phyloP scores from a whole-genome alignment of 805 yeast genomes.

The Limtongozyma cylindracea region DNA sequence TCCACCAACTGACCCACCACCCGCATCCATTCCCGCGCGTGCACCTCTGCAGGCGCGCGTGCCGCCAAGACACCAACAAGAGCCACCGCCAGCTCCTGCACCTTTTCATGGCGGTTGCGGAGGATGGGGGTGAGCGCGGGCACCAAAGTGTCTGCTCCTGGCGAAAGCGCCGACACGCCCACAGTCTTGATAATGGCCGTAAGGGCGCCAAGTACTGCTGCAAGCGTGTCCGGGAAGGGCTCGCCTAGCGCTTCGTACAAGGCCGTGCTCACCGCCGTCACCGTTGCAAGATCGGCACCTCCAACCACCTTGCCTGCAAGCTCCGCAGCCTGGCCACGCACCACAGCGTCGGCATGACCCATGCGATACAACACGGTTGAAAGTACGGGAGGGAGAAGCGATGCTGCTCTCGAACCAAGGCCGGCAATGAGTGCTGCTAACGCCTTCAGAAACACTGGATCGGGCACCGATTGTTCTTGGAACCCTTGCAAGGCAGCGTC shows the following conservation, averaged over 20 bases:
- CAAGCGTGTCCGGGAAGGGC: conserved; percentile 80
- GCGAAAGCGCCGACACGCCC: conserved; percentile 25
- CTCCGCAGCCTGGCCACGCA: conserved; percentile 71
- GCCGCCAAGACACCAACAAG: conserved; percentile 75
- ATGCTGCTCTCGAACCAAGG: conserved; percentile 36
- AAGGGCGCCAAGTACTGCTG: conserved; percentile 58
- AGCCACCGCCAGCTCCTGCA: conserved; percentile 60
- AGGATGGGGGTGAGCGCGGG: conserved; percentile 84
- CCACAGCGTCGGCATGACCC: conserved; percentile 42
- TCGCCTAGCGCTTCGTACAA: conserved; percentile 86
- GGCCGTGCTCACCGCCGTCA: conserved; percentile 53
- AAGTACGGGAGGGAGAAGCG: conserved; percentile 48
- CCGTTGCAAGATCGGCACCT: too few species aligned
- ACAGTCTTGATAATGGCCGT: conserved; percentile 31
- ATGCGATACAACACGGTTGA: conserved; percentile 49
- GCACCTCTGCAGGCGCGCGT: conserved; percentile 52
- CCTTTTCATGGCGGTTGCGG: conserved; percentile 73
- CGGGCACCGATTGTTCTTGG: conserved; percentile 50
- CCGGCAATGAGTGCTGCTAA: conserved; percentile 39
- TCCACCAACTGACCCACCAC: conserved; percentile 80
- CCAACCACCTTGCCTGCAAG: conserved; percentile 29
- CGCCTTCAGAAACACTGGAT: conserved; percentile 27
- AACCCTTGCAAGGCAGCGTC: conserved; percentile 67
- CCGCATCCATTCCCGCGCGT: conserved; percentile 95
- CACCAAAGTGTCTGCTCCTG: conserved; percentile 45